Evolutionary conservation across 495 filamentous ascomycete species (phyloP).

Genomic region (Hypomontagnella monticulosa): DNA sequence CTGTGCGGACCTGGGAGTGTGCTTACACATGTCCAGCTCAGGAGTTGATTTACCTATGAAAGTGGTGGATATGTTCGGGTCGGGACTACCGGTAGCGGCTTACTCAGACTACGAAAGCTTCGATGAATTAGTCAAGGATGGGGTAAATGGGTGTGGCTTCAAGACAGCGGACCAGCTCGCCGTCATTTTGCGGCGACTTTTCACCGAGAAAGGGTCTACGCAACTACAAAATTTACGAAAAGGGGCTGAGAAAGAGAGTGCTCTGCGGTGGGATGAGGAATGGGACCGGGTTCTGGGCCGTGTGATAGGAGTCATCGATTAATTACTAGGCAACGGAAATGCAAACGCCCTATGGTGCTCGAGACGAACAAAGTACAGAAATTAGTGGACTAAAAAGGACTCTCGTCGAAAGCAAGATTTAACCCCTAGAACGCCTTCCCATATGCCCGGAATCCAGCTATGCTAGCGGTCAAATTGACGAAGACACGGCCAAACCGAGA

Average conservation of each 20-base stretch:
- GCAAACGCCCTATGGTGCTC: background rate
- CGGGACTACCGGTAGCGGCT: conserved; percentile 88
- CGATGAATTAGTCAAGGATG: conserved; percentile 84
- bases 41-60: conserved; percentile 99
- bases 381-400: conserved; percentile 10
- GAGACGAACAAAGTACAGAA: conserved; percentile 4
- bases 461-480: conserved; percentile 13
- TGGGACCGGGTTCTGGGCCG: conserved; percentile 84
- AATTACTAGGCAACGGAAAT: background rate
- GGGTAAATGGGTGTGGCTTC: conserved; percentile 86
- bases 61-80: conserved; percentile 98
- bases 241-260: conserved; percentile 81
- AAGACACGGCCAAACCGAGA: background rate
- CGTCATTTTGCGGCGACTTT: conserved; percentile 66
- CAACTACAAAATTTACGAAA: conserved; percentile 69
- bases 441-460: conserved; percentile 14
- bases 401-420: background rate
- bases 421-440: conserved; percentile 6
- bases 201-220: conserved; percentile 55
- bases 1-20: conserved; percentile 88
- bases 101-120: conserved; percentile 86
- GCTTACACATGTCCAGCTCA: conserved; percentile 89
- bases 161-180: conserved; percentile 69
- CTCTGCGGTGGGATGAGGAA: conserved; percentile 89
- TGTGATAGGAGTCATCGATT: conserved; percentile 67